phyloP scores from a whole-genome alignment of 176 grass and related monocot genomes.

The Paspalum notatum region DNA sequence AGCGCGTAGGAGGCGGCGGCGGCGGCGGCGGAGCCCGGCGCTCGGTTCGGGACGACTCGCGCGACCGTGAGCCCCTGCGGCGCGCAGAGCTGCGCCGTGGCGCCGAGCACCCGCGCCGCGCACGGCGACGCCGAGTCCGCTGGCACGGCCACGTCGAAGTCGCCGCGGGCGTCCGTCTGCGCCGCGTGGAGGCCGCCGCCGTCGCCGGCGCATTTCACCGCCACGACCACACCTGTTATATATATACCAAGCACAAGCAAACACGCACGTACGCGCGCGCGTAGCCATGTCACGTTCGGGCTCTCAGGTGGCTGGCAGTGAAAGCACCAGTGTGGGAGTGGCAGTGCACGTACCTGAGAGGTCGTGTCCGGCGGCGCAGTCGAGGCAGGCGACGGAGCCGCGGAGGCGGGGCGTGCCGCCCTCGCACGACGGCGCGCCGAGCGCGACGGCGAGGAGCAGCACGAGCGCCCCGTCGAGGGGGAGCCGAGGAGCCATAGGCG shows the following conservation, averaged over 20 bases:
- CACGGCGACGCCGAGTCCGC: conserved; percentile 14
- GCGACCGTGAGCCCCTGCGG: conserved; percentile 30
- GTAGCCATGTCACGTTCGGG: background rate
- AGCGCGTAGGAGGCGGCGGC: conserved; percentile 11
- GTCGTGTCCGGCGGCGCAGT: conserved; percentile 44
- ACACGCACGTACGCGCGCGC: too few relatives aligned
- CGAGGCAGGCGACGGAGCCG: conserved; percentile 52
- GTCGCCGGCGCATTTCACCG: conserved; percentile 41
- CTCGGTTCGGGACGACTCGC: conserved; percentile 12
- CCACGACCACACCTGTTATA: conserved; percentile 50
- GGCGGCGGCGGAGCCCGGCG: background rate
- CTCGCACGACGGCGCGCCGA: conserved; percentile 14
- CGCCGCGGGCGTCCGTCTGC: conserved; percentile 35
- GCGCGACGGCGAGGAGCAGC: conserved; percentile 30
- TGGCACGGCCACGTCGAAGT: conserved; percentile 43
- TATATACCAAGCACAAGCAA: background rate
- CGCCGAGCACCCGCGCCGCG: conserved; percentile 49
- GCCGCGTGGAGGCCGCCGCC: background rate
- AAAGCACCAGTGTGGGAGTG: background rate
- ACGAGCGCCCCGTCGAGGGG: background rate
- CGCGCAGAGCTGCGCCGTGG: conserved; percentile 50
- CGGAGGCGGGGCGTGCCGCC: conserved; percentile 30
- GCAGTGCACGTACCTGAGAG: conserved; percentile 40
- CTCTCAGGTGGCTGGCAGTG: background rate
- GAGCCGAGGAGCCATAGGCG: conserved; percentile 31